phyloP scores from a whole-genome alignment of 2,329 filamentous ascomycete species.

The Lojkania enalia region DNA sequence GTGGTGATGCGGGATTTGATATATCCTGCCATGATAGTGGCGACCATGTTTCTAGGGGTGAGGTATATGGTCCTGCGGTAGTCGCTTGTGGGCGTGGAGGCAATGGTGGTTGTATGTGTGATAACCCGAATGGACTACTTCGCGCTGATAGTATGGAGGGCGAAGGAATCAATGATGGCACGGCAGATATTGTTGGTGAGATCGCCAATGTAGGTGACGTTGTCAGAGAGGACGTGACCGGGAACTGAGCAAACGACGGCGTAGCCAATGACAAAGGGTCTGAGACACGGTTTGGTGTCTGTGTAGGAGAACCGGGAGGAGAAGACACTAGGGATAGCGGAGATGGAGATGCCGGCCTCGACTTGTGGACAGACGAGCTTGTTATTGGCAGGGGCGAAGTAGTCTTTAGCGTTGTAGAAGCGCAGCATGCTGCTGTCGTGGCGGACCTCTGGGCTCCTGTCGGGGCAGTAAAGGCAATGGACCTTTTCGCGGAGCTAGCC shows the following conservation, averaged over 20 bases:
- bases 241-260: slow-evolving; percentile 8
- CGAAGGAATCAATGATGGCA: slow-evolving; percentile 20
- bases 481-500: background rate
- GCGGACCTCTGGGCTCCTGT: slow-evolving; percentile 14
- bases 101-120: background rate
- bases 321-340: slow-evolving; percentile 3
- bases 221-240: slow-evolving; percentile 13
- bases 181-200: slow-evolving; percentile 21
- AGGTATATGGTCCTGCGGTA: background rate
- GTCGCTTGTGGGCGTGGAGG: slow-evolving; percentile 1
- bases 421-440: slow-evolving; percentile 12
- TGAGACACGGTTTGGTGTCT: background rate
- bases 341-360: slow-evolving; percentile 5
- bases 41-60: background rate
- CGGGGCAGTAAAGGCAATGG: background rate
- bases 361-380: background rate
- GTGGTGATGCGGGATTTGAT: background rate
- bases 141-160: slow-evolving; percentile 9
- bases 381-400: background rate
- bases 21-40: background rate
- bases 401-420: slow-evolving; percentile 4
- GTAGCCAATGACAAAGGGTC: too few species aligned
- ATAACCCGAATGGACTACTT: background rate
- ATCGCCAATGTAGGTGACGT: slow-evolving; percentile 13
- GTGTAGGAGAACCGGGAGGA: background rate